Base-by-base conservation (phyloP, 768 basidiomycete genomes). In the Fomitopsis serialis region DNA sequence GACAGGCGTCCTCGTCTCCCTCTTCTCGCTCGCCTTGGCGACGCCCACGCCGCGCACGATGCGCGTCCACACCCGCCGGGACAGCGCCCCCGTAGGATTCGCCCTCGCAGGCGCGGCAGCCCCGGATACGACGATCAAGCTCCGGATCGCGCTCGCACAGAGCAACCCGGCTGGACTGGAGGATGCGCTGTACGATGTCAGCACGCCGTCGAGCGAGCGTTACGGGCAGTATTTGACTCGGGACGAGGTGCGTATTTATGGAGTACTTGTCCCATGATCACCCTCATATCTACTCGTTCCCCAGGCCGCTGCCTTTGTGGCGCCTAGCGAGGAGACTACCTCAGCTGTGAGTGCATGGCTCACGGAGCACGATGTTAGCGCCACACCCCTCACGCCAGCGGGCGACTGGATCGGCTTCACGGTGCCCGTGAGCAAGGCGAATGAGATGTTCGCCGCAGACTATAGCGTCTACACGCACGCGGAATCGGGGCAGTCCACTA, bases 221-320 rank as follows among this genome's bases (percentile, higher is more conserved):
- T 75, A 70, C 56, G 70, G 73, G 15, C 65, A 74, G 57, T 70
- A 71, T 50, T 53, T 76, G 35, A 68, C 58, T 52, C 63, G 66
- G 58, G 73, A 70, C 12, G 66, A 75, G 66, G 74, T 76, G 54
- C 21, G 59, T 27, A 13, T 13, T 11, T 40, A n/a, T n/a, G 45
- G 21, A 21, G n/a, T n/a, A n/a, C n/a, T 37, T 51, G 21, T 10
- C 23, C 17, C 21, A 34, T 45, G 34, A 13, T 21, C 36, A 27
- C 27, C 19, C 17, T 23, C 13, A 22, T 17, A 25, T 40, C 11
- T 17, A 34, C 13, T 35, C 32, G 21, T 36, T 17, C 17, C 32
- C 11, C 34, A 70, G 67, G 64, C 63, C 10, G 65, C 64, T 19
- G 53, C 36, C 1, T 66, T 66, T 47, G 59, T 63, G 17, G 57